A percentile compares a stretch with the other conserved stretches of the same genome.
phyloP scores from a whole-genome alignment of 2,329 filamentous ascomycete genomes.

The Fusarium luffae region DNA sequence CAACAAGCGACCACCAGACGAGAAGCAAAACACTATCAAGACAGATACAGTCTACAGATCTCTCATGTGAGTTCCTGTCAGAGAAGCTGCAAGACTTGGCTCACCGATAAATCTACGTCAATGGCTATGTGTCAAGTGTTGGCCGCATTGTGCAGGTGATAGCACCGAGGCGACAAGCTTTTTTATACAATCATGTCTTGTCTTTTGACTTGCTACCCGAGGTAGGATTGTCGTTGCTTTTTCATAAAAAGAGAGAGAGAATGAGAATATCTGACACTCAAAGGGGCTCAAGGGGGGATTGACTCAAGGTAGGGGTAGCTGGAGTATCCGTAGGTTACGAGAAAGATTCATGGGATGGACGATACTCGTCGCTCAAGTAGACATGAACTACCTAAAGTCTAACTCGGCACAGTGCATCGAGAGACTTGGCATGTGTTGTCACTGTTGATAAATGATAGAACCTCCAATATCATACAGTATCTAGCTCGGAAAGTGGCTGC shows the following conservation, averaged over 20 bases:
- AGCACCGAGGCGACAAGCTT: constrained; percentile 22
- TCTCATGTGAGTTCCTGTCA: background rate
- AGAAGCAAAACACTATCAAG: background rate
- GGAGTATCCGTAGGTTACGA: background rate
- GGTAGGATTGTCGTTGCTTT: constrained; percentile 15
- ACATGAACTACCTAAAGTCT: background rate
- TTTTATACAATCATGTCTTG: constrained; percentile 8
- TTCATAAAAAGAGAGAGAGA: constrained; percentile 1
- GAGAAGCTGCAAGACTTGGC: background rate
- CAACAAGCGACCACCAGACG: constrained; percentile 2
- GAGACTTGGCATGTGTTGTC: background rate
- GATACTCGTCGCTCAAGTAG: constrained; percentile 16
- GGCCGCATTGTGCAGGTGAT: constrained; percentile 27
- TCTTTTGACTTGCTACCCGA: constrained; percentile 19
- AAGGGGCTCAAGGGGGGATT: constrained; percentile 10
- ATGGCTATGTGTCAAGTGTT: constrained; percentile 20
- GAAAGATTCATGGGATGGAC: background rate
- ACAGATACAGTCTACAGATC: background rate
- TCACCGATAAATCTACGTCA: constrained; percentile 30
- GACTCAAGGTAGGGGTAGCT: constrained; percentile 11
- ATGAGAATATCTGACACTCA: background rate
- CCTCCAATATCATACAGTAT: constrained; percentile 1
- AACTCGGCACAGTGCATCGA: constrained; percentile 10
- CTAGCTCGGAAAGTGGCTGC: background rate
- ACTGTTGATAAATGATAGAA: background rate